Evolutionary conservation across 805 yeast genomes (phyloP), one percentile per base, ranked within the genome.

Genomic region (Clavispora phyllophila): DNA sequence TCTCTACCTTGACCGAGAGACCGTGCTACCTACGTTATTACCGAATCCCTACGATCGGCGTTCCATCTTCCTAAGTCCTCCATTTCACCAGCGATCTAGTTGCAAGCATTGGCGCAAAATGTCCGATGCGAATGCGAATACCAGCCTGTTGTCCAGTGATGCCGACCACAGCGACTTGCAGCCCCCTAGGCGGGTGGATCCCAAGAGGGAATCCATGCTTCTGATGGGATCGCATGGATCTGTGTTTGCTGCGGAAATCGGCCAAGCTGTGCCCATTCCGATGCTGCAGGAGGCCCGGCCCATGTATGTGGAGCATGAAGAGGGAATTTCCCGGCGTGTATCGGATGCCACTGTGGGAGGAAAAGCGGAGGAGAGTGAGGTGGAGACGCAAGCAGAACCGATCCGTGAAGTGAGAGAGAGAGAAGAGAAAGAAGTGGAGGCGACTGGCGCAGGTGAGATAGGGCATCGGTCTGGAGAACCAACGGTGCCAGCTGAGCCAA

Each of bases 191-290:
- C 7, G 20, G 5, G 20, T 9, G 2, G 33, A 29, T 29, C n/a
- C 5, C 33, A 29, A 29, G 33, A 19, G 33, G 7, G 51, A 45
- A 39, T 47, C 51, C 28, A 41, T 35, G 37, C 42, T 46, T 25
- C 53, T 56, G 27, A 34, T 40, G 37, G 28, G 22, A 8, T 42
- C 53, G 9, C 40, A 39, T 12, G 40, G 33, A 2, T 48, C 54
- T 2, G 53, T 53, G 43, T 47, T 50, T 37, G 49, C 54, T 7
- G 58, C 57, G 2, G 55, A 53, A 32, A 48, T 58, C 33, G 57
- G 57, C 18, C 40, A 51, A 36, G 62, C 59, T 1, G 60, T 51
- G 7, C 36, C 47, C 12, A 39, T 51, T 19, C 37, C 45, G 15
- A 45, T 47, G 37, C 39, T 43, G 24, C 33, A 29, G 13, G 33